A percentile compares a stretch with the other conserved stretches of the same genome.
Conservation (phyloP, 1,139 yeast species). For the Zygoascus meyerae region DNA sequence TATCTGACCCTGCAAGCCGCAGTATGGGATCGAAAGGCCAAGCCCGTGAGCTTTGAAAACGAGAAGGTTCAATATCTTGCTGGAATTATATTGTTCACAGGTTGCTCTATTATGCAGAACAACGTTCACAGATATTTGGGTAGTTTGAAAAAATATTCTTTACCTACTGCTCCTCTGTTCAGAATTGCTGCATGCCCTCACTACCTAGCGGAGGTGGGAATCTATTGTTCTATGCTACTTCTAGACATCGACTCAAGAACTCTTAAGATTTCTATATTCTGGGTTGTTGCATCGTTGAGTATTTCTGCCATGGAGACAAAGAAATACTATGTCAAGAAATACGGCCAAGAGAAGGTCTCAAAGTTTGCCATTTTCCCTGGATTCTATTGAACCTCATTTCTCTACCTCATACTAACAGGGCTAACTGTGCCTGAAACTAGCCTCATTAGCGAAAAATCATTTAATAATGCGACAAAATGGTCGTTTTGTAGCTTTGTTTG, state of each 20-base stretch:
- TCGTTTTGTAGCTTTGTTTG: not conserved
- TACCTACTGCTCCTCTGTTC: slow-evolving; percentile 55
- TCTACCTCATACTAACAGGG: not conserved
- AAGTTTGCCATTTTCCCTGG: slow-evolving; percentile 27
- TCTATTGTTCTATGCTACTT: slow-evolving; percentile 40
- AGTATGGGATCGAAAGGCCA: slow-evolving; percentile 5
- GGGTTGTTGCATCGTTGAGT: slow-evolving; percentile 59
- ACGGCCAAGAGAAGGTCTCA: slow-evolving; percentile 24
- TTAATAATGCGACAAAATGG: not conserved
- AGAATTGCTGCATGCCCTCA: slow-evolving; percentile 63
- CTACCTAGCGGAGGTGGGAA: slow-evolving; percentile 65
- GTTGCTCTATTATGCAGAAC: slow-evolving; percentile 52
- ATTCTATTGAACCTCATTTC: slow-evolving; percentile 13
- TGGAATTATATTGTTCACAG: slow-evolving; percentile 31
- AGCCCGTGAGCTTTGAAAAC: not conserved
- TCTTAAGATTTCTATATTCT: slow-evolving; percentile 33
- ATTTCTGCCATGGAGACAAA: slow-evolving; percentile 58
- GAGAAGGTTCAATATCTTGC: not conserved
- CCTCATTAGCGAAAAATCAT: not conserved
- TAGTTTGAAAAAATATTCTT: slow-evolving; percentile 54
- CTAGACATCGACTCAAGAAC: slow-evolving; percentile 10
- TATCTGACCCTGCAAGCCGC: slow-evolving; percentile 43
- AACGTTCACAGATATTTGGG: slow-evolving; percentile 58
- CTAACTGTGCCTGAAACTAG: not conserved
- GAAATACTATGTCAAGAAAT: slow-evolving; percentile 42